Base-by-base conservation (phyloP, 2,329 filamentous ascomycete species). In the Cadophora sp. region DNA sequence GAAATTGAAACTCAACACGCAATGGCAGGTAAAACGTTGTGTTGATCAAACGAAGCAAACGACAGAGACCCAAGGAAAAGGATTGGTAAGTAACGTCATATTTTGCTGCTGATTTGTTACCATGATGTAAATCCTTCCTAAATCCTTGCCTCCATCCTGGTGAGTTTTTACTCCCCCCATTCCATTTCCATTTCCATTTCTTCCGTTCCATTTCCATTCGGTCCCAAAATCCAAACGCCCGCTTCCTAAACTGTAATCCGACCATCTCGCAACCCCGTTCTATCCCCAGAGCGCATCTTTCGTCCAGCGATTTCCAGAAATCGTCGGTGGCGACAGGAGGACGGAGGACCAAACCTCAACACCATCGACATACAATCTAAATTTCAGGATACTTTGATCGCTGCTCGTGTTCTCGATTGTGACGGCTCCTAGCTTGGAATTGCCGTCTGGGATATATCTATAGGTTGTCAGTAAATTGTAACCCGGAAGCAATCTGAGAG, bases 351-450 rank as follows among this genome's bases (percentile, higher is more conserved):
- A 98, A 1, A 83, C 84, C 77, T 95, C 90, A 51, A 86, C 80
- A 1, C 94, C 95, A 77, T 97, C 91, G 20, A 97, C 84, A 76
- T 91, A 97, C 1, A 97, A 81, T 4, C 88, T 86, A 76, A 97
- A 98, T 56, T 89, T 90, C 43, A 99, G 81, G 48, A 90, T 85
- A 75, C 91, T 94, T 78, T 90, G 88, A 68, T 88, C 86, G 48
- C 85, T 85, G 11, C 85, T 83, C 1, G 85, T 84, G 64, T 88
- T 88, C 68, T 90, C 88, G 69, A 99, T 94, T 24, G 93, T 92
- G 33, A 97, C 84, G 0, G 89, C 87, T 1, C 93, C 93, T 78
- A 97, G 95, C 78, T 98, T 98, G 69, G 90, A 94, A 75, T 93
- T 94, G 1, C 95, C 95, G 66, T 90, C 87, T 1, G 95, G 92